Base-by-base conservation (phyloP, 108 stramenopile genomes). In the Parietichytrium sp. region DNA sequence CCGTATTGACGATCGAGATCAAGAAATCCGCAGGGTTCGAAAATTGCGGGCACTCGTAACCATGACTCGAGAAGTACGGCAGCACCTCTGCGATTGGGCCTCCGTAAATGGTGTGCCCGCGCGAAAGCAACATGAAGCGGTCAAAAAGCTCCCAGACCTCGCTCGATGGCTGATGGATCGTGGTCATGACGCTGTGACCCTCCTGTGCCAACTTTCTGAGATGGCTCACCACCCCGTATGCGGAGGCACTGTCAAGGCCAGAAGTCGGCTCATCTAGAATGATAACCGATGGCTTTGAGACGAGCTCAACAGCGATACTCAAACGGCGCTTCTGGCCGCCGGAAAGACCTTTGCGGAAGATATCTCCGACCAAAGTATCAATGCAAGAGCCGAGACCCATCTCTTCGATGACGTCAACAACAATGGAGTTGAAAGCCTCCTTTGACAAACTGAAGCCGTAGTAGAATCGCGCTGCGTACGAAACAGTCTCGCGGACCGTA, bases 401-500 rank as follows among this genome's bases (percentile, higher is more conserved):
- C 81, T 92, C 92, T 3, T 55, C 61, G 31, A 96, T 79, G 87
- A 93, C 93, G 49, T 90, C 80, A n/a, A 90, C 78, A 6, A 92
- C 90, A n/a, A 94, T 81, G 25, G 81, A 81, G 20, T 86, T 81
- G 12, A 93, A 77, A 53, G 92, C 82, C 1, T 81, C 78, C 47
- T 92, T 87, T 29, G 91, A 84, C 8, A 87, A 87, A 26, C 77
- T 72, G 48, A 87, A 53, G 15, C 92, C 91, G 27, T 93, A 53
- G 42, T 93, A 88, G 79, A 95, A 61, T 55, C 90, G 87, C 8
- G 93, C 94, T 49, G 90, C 91, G 82, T 94, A 94, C 30, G 82
- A 78, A 47, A 95, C 91, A 29, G 91, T 88, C 84, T 95, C 95
- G 23, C 91, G 83, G 20, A 94, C 93, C 36, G 95, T 95, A 4